Percentiles rank a stretch among this genome's conserved stretches.
Conservation (phyloP, 1,284 basidiomycete species). For the Irpex sp. region DNA sequence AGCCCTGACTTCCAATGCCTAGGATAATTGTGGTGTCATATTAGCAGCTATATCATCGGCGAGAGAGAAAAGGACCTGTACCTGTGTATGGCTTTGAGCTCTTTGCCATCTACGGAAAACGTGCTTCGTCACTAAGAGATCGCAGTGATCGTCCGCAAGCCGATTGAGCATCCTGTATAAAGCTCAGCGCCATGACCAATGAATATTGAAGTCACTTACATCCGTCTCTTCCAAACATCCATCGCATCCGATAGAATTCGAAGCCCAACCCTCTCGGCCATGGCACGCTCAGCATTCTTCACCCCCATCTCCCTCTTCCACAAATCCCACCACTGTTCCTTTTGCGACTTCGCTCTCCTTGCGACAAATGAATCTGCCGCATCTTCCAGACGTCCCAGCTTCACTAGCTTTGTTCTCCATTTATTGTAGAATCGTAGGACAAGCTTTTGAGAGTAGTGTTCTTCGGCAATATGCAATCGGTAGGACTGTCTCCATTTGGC, state of each 20-base stretch:
- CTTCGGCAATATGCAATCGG: conserved; percentile 41
- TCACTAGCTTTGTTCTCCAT: conserved; percentile 45
- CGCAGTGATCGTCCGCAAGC: conserved; percentile 39
- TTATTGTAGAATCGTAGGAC: conserved; percentile 36
- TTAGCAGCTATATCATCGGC: background rate
- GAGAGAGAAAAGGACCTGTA: conserved; percentile 26
- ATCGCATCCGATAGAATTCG: conserved; percentile 44
- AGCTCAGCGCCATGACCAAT: background rate
- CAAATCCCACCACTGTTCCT: conserved; percentile 42
- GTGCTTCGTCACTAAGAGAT: conserved; percentile 38
- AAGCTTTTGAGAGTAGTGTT: conserved; percentile 41
- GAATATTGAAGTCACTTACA: conserved; percentile 35
- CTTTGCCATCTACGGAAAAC: conserved; percentile 51
- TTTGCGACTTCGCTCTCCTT: conserved; percentile 28
- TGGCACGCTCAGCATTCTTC: conserved; percentile 35
- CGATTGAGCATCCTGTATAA: conserved; percentile 36
- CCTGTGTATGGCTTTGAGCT: conserved; percentile 43
- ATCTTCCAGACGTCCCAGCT: conserved; percentile 38
- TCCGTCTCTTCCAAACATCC: conserved; percentile 47
- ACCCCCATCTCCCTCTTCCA: conserved; percentile 49
- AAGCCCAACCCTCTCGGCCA: conserved; percentile 38
- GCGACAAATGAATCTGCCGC: conserved; percentile 42
- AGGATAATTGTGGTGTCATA: background rate
- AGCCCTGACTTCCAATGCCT: conserved; percentile 50
- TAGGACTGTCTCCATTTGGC: conserved; percentile 55